phyloP scores from a whole-genome alignment of 1,139 yeast genomes.

The Candida sp. region DNA sequence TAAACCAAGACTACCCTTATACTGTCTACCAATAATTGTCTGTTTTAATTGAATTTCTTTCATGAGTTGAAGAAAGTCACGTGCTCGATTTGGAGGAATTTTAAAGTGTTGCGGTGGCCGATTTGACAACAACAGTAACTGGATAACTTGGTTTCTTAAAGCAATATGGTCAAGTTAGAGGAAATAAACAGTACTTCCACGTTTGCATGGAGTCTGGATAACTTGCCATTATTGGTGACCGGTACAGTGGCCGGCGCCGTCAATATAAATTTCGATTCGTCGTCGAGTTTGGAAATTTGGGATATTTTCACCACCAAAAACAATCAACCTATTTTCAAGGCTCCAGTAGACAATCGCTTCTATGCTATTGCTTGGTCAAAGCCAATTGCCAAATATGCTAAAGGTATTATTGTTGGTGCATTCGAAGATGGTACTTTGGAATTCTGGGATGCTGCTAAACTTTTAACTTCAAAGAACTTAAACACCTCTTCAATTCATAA shows the following conservation, averaged over 20 bases:
- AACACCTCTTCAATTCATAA: slow-evolving; percentile 42
- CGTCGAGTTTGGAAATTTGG: slow-evolving; percentile 77
- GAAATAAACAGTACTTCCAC: slow-evolving; percentile 87
- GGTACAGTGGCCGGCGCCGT: slow-evolving; percentile 96
- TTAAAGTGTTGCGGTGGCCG: neutral
- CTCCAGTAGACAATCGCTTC: slow-evolving; percentile 60
- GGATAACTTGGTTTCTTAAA: neutral
- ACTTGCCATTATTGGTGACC: slow-evolving; percentile 73
- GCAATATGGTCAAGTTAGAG: slow-evolving; percentile 74
- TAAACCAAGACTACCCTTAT: too few species aligned
- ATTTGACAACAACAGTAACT: neutral
- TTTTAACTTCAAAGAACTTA: slow-evolving; percentile 37
- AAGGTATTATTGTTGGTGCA: slow-evolving; percentile 81
- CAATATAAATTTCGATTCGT: slow-evolving; percentile 80
- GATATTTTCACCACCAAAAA: slow-evolving; percentile 52
- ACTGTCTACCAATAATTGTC: too few species aligned
- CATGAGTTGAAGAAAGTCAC: too few species aligned
- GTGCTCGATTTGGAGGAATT: neutral
- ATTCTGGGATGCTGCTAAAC: slow-evolving; percentile 63
- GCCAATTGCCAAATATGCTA: slow-evolving; percentile 50
- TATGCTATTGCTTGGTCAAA: slow-evolving; percentile 86
- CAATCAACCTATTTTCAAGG: slow-evolving; percentile 47
- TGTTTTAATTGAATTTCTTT: too few species aligned
- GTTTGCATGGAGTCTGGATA: slow-evolving; percentile 89
- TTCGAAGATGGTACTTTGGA: slow-evolving; percentile 79